phyloP scores from a whole-genome alignment of 495 filamentous ascomycete species.

The Trichoderma erinaceum region DNA sequence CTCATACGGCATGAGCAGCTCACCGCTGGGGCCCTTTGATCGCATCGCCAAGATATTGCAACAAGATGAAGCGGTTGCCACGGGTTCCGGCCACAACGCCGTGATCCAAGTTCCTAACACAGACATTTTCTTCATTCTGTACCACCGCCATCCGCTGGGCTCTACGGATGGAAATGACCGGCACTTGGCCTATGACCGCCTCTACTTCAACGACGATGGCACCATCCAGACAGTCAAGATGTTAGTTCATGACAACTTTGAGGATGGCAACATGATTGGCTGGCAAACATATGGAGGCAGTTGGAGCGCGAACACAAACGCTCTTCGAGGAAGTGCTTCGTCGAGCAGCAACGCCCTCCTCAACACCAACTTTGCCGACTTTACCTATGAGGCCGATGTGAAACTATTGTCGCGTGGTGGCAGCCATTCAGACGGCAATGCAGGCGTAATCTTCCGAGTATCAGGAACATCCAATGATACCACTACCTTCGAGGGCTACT shows the following conservation, averaged over 20 bases:
- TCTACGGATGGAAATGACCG: slow-evolving; percentile 40
- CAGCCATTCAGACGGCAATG: not conserved
- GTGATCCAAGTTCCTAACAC: slow-evolving; percentile 37
- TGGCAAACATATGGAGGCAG: slow-evolving; percentile 26
- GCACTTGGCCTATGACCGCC: slow-evolving; percentile 41
- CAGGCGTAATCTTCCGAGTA: not conserved
- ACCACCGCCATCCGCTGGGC: slow-evolving; percentile 39
- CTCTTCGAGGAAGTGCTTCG: slow-evolving; percentile 18
- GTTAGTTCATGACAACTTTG: slow-evolving; percentile 35
- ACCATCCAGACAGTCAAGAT: slow-evolving; percentile 38
- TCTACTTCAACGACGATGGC: slow-evolving; percentile 41
- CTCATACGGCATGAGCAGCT: slow-evolving; percentile 39
- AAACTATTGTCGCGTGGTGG: not conserved
- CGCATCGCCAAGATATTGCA: slow-evolving; percentile 34
- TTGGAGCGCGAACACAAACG: slow-evolving; percentile 19
- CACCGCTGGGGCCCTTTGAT: slow-evolving; percentile 39
- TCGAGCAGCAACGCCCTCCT: slow-evolving; percentile 23
- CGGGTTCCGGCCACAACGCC: slow-evolving; percentile 38
- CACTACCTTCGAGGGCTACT: slow-evolving; percentile 20
- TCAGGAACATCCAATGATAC: slow-evolving; percentile 9
- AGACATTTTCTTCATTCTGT: slow-evolving; percentile 45
- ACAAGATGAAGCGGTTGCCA: slow-evolving; percentile 35
- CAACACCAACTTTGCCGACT: slow-evolving; percentile 28
- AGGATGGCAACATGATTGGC: slow-evolving; percentile 26
- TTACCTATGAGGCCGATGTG: slow-evolving; percentile 26